phyloP scores from a whole-genome alignment of 1,284 basidiomycete genomes.

The Malassezia sympodialis region DNA sequence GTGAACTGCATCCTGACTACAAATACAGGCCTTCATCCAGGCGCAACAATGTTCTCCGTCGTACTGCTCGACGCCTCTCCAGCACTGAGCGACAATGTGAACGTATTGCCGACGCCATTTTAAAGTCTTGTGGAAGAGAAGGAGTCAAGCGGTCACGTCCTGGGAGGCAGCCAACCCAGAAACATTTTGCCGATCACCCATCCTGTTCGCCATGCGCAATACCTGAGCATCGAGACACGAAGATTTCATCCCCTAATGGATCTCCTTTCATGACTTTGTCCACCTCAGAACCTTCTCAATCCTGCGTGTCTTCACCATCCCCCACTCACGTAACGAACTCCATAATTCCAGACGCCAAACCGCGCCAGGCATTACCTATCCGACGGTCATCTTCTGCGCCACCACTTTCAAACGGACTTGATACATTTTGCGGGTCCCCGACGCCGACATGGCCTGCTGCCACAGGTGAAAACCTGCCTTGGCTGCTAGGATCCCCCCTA shows the following conservation, averaged over 20 bases:
- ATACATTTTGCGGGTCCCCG: neutral
- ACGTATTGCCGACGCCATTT: slow-evolving; percentile 35
- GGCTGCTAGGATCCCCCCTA: neutral
- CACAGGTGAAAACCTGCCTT: neutral
- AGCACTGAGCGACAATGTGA: slow-evolving; percentile 35
- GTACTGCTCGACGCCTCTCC: slow-evolving; percentile 28
- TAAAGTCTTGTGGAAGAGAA: slow-evolving; percentile 29
- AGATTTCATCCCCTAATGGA: neutral
- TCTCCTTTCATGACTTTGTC: neutral
- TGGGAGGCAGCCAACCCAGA: neutral
- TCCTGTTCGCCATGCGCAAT: neutral
- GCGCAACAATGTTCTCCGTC: slow-evolving; percentile 18
- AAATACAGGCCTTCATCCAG: slow-evolving; percentile 32
- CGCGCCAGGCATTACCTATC: neutral
- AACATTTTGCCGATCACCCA: neutral
- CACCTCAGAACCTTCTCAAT: neutral
- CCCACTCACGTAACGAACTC: neutral
- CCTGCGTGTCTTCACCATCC: neutral
- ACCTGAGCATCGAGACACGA: neutral
- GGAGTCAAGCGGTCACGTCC: slow-evolving; percentile 16
- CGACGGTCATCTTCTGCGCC: neutral
- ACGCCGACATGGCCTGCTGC: neutral
- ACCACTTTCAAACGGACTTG: neutral
- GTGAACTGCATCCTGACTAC: slow-evolving; percentile 33
- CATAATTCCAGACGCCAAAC: neutral